Percentiles rank a stretch among this genome's conserved stretches.
These are phyloP conservation scores for Aureobasidium vineae DNA, from an alignment of 2,329 filamentous ascomycete species.

Conservation along the genomic window DNA sequence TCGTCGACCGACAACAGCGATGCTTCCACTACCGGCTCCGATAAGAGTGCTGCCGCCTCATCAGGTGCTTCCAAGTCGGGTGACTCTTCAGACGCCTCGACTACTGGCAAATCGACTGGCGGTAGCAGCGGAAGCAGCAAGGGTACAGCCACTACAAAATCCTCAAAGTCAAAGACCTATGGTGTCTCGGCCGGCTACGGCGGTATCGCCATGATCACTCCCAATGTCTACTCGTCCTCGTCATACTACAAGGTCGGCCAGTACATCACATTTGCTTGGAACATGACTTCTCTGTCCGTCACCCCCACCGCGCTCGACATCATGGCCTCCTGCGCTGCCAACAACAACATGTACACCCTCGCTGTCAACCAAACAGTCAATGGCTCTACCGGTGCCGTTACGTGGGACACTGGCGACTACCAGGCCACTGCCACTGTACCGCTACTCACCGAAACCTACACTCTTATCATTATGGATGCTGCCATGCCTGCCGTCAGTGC, in stretches of 20 bases:
- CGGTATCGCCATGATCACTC: constrained; percentile 62
- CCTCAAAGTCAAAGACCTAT: constrained; percentile 42
- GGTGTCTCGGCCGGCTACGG: constrained; percentile 57
- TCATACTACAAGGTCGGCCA: constrained; percentile 62
- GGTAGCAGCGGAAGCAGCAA: constrained; percentile 29
- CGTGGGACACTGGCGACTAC: constrained; percentile 61
- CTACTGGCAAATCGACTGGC: constrained; percentile 25
- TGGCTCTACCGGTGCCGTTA: constrained; percentile 50
- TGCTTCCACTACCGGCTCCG: constrained; percentile 29
- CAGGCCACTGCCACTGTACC: constrained; percentile 50
- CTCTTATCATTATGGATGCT: constrained; percentile 61
- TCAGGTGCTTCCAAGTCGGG: constrained; percentile 29
- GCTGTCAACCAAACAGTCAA: constrained; percentile 54
- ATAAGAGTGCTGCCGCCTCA: constrained; percentile 28
- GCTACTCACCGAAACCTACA: constrained; percentile 61
- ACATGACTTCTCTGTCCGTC: constrained; percentile 63
- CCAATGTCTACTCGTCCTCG: constrained; percentile 47
- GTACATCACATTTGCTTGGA: constrained; percentile 64
- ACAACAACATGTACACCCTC: constrained; percentile 61
- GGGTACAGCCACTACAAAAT: constrained; percentile 27
- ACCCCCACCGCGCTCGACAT: constrained; percentile 61
- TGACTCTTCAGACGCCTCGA: constrained; percentile 28
- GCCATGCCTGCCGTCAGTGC: constrained; percentile 52
- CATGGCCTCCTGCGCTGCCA: constrained; percentile 59
- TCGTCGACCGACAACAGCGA: constrained; percentile 20